phyloP scores from a whole-genome alignment of 176 grass and related monocot species.

The Triticum timopheevii region DNA sequence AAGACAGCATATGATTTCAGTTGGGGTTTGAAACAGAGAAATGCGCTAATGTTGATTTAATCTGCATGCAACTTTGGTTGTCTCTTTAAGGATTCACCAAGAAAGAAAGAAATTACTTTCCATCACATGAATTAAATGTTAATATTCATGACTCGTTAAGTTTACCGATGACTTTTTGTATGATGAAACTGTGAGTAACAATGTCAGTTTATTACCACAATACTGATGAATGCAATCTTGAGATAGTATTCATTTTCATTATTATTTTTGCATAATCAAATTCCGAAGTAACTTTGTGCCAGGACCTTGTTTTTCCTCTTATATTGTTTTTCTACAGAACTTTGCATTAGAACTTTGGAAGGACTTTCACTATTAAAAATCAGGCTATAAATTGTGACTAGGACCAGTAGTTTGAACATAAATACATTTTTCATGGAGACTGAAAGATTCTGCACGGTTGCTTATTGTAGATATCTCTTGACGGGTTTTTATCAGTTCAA shows the following conservation, averaged over 20 bases:
- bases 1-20: background rate
- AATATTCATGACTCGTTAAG: background rate
- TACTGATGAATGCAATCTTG: background rate
- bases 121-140: background rate
- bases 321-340: background rate
- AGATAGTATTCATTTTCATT: constrained; percentile 8
- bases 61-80: background rate
- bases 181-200: background rate
- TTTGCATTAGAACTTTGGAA: constrained; percentile 1
- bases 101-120: background rate
- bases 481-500: constrained; percentile 22
- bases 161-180: background rate
- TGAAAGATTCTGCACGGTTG: background rate
- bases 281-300: background rate
- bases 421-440: background rate
- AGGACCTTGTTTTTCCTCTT: background rate
- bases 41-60: background rate
- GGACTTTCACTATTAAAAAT: background rate
- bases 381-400: background rate
- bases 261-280: background rate
- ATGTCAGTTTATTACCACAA: background rate
- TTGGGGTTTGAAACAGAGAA: background rate
- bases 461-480: background rate
- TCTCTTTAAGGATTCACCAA: background rate
- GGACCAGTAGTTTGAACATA: background rate